A percentile compares a stretch with the other conserved stretches of the same genome.
phyloP scores from a whole-genome alignment of 495 filamentous ascomycete genomes.

The Aspergillus mulundensis region DNA sequence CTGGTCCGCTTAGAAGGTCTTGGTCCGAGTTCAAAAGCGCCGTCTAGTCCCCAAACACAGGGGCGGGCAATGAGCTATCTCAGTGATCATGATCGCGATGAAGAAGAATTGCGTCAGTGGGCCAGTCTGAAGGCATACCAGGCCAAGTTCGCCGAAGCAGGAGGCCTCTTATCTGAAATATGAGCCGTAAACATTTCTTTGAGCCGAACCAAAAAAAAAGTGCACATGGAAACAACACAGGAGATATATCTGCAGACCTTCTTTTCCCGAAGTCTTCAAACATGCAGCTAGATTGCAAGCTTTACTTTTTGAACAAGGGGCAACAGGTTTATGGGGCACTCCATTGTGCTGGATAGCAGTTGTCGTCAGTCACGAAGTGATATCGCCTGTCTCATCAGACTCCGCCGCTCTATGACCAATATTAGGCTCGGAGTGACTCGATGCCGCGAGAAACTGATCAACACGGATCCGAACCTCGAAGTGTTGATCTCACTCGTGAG shows the following conservation, averaged over 20 bases:
- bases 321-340: no score
- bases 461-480: no score
- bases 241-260: neutral
- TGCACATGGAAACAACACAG: neutral
- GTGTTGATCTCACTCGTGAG: neutral
- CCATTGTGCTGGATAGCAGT: no score
- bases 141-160: conserved; percentile 61
- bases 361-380: no score
- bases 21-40: conserved; percentile 5
- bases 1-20: conserved; percentile 63
- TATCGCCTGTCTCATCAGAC: no score
- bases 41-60: conserved; percentile 25
- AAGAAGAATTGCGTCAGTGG: conserved; percentile 69
- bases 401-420: no score
- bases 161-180: conserved; percentile 47
- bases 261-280: neutral
- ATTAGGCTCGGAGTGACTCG: no score
- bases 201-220: no score
- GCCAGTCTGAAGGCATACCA: conserved; percentile 71
- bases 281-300: no score
- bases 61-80: conserved; percentile 40
- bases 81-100: conserved; percentile 57
- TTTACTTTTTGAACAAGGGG: no score
- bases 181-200: conserved; percentile 3
- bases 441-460: no score